A percentile compares a stretch with the other conserved stretches of the same genome.
Evolutionary conservation across 2,329 filamentous ascomycete species (phyloP).

Genomic region (Penicillium brevicompactum): DNA sequence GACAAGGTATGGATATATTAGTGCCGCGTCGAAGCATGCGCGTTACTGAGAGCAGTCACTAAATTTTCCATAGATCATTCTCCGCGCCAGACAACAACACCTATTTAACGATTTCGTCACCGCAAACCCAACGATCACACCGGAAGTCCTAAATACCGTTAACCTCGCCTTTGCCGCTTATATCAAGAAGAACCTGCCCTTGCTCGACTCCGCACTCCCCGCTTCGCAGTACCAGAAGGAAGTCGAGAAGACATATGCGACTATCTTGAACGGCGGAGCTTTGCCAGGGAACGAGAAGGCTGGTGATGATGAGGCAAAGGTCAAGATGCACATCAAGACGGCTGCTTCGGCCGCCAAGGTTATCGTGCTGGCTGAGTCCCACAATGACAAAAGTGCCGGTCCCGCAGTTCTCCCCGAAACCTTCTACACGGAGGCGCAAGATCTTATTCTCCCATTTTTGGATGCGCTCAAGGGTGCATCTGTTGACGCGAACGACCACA

Average conservation of each 20-base stretch:
- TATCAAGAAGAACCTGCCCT: conserved; percentile 67
- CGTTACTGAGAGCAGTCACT: conserved; percentile 6
- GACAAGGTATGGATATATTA: conserved; percentile 58
- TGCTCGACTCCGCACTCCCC: conserved; percentile 48
- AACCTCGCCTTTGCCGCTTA: conserved; percentile 58
- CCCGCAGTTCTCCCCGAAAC: conserved; percentile 36
- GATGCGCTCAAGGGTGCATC: conserved; percentile 63
- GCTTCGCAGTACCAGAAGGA: conserved; percentile 52
- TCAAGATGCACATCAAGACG: conserved; percentile 83
- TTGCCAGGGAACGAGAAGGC: conserved; percentile 58
- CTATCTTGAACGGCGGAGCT: conserved; percentile 57
- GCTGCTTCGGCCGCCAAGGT: conserved; percentile 56
- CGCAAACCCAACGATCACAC: conserved; percentile 47
- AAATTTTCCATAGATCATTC: conserved; percentile 55
- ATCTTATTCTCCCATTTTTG: conserved; percentile 79
- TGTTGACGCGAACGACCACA: conserved; percentile 63
- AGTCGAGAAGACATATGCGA: conserved; percentile 55
- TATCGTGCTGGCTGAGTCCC: conserved; percentile 41
- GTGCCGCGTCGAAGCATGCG: neutral
- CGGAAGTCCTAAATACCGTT: conserved; percentile 52
- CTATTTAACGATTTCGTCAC: conserved; percentile 70
- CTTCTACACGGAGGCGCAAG: conserved; percentile 62
- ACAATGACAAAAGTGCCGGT: conserved; percentile 22
- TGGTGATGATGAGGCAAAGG: conserved; percentile 79
- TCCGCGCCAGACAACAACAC: conserved; percentile 73